These are phyloP conservation scores for Pseudogymnoascus sp. DNA, from an alignment of 2,329 filamentous ascomycete genomes.

Conservation along the genomic window DNA sequence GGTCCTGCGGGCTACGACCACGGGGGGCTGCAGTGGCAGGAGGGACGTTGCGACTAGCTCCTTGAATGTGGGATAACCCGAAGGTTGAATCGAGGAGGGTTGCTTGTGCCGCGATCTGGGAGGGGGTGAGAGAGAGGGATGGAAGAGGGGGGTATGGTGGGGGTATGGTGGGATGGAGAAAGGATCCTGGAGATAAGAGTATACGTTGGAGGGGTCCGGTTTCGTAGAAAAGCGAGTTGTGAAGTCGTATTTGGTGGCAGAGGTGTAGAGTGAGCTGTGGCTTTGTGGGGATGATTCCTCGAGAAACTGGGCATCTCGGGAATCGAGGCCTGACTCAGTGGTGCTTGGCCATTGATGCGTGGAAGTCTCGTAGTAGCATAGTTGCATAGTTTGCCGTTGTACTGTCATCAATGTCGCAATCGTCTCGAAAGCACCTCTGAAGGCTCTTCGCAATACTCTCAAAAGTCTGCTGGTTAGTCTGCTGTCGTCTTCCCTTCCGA, in stretches of 20 bases:
- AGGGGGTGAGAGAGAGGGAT: not conserved
- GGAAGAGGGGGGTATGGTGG: not conserved
- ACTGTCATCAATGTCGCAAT: not conserved
- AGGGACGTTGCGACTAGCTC: slow-evolving; percentile 28
- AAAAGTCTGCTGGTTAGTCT: not conserved
- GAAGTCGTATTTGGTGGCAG: not conserved
- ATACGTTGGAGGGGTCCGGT: not conserved
- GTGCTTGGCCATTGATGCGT: not conserved
- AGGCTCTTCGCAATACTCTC: not conserved
- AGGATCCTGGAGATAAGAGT: not conserved
- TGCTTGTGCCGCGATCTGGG: slow-evolving; percentile 21
- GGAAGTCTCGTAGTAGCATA: not conserved
- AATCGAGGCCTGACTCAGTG: not conserved
- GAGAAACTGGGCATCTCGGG: not conserved
- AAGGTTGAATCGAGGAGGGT: slow-evolving; percentile 29
- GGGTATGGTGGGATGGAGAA: not conserved
- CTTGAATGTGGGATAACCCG: slow-evolving; percentile 27
- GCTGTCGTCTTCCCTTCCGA: slow-evolving; percentile 30
- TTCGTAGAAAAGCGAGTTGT: not conserved
- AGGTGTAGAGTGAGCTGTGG: not conserved
- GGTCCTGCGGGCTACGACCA: slow-evolving; percentile 15
- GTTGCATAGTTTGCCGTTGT: not conserved
- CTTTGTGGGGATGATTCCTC: not conserved
- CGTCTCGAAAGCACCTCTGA: not conserved
- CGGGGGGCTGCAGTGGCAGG: not conserved